Evolutionary conservation across 768 basidiomycete species (phyloP), one percentile per base, ranked within the genome.

Genomic region (Paxillus rubicundulus): DNA sequence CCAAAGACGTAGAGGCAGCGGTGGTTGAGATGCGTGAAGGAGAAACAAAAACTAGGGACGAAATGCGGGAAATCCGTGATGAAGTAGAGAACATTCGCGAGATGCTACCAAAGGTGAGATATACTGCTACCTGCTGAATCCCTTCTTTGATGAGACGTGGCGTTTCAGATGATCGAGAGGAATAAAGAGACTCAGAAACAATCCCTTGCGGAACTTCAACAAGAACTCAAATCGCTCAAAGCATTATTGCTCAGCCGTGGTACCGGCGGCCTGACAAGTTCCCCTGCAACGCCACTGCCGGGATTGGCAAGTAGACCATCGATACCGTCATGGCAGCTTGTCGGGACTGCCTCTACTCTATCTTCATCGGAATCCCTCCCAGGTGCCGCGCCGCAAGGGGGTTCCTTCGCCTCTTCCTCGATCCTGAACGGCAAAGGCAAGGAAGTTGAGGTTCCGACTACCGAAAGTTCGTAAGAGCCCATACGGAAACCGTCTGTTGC

Each of bases 151-250:
- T 34, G 24, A 5, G 12, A 5, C 12, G 2, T 14, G 12, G 14
- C 30, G 12, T 24, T 36, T 48, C 57, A 98, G 95, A 91, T 98
- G 89, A 87, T 97, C 48, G 92, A 97, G 50, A 94, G 91, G 73
- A 91, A 87, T 66, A 90, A 92, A 66, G 87, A 92, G 49, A 79
- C 82, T 13, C 93, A 97, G 69, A 80, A 82, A 18, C 84, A 87
- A 54, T 90, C 92, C 1, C 77, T 98, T 13, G 72, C 79, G 48
- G 96, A 98, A 61, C 77, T 98, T 12, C 94, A 97, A 61, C 86
- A 92, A 59, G 96, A 98, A 65, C 80, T 98, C 62, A 93, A 94
- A 64, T 98, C 95, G 0, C 75, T 98, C 55, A 98, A 98, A 68
- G 84, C 94, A 0, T 78, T 98, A 21, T 73, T 98, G 8, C 77